Evolutionary conservation across 306 rosid species (phyloP), one percentile per base, ranked within the genome.

Genomic region (Sophora flavescens): DNA sequence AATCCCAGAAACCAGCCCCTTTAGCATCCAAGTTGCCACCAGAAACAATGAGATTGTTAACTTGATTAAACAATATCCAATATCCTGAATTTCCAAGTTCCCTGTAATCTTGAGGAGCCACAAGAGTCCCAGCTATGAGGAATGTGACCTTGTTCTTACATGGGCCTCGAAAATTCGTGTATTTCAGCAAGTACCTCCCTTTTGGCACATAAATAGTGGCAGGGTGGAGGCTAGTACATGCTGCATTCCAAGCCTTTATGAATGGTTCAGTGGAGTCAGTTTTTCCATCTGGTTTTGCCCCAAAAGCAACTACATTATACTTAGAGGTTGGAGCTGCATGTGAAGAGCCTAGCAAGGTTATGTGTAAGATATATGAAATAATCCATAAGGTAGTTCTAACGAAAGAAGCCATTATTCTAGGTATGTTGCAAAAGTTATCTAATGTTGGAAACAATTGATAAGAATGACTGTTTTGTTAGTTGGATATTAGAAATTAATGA

Each of bases 251-350:
- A 4, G 93, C 85, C 56, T 69, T 63, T 6, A 68, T 11, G 63
- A 89, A 92, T 10, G 87, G 53, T 65, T 6, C 33, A 0, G 89
- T 86, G 5, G 88, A 84, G 8, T 92, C 97, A 17, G 76, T 68
- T 68, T 81, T 82, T 3, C 93, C 96, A 39, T 89, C 87, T 8
- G 87, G 75, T 65, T 72, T 88, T 7, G 93, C 95, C 0, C 93
- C 91, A 2, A 83, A 88, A 8, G 45, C 72, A 38, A 92, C 48
- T 80, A 92, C 93, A 68, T 84, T 88, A 30, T 72, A 80, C 4
- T 14, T 13, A 54, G 48, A 7, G 3, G 15, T 56, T 48, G 82
- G 32, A 53, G 63, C 57, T 70, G 70, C 81, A 14, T 63, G 14
- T 30, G 78, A 53, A 63, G 41, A 18, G 10, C 73, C 39, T 12